Conservation (phyloP, 176 grass and related monocot species). For the Rhipidocladum racemiflorum region DNA sequence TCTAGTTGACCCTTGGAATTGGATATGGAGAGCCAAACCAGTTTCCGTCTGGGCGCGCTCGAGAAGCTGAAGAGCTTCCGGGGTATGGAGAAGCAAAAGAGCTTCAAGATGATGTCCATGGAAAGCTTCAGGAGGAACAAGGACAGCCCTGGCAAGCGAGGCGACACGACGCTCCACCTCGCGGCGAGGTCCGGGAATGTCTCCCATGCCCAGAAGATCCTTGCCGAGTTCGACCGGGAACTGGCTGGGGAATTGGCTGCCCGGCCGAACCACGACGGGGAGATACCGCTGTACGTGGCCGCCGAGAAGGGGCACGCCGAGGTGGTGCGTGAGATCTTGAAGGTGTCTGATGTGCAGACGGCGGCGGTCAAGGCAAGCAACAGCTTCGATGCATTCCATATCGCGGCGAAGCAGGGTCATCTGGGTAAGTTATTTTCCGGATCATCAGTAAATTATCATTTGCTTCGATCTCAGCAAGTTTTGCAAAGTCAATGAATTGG, state of each 20-base stretch:
- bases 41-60: constrained; percentile 54
- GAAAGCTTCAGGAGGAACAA: constrained; percentile 63
- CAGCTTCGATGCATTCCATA: constrained; percentile 85
- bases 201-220: constrained; percentile 50
- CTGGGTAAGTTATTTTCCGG: constrained; percentile 47
- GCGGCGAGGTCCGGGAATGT: constrained; percentile 71
- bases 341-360: constrained; percentile 61
- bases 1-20: not conserved
- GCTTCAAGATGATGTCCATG: constrained; percentile 52
- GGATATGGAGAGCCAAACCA: constrained; percentile 58
- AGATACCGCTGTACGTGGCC: constrained; percentile 77
- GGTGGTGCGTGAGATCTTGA: constrained; percentile 70
- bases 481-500: constrained; percentile 18
- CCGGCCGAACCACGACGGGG: constrained; percentile 77
- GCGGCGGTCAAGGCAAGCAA: constrained; percentile 75
- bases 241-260: constrained; percentile 50
- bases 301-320: constrained; percentile 75
- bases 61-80: constrained; percentile 64
- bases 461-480: not conserved
- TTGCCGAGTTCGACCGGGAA: constrained; percentile 43
- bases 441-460: not conserved
- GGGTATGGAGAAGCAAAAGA: constrained; percentile 62
- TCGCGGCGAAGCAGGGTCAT: constrained; percentile 83
- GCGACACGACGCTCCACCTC: constrained; percentile 69
- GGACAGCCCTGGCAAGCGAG: constrained; percentile 77